A percentile compares a stretch with the other conserved stretches of the same genome.
Conservation (phyloP, 371 early-diverging fungal species). For the Paraphysoderma sedebokerense region DNA sequence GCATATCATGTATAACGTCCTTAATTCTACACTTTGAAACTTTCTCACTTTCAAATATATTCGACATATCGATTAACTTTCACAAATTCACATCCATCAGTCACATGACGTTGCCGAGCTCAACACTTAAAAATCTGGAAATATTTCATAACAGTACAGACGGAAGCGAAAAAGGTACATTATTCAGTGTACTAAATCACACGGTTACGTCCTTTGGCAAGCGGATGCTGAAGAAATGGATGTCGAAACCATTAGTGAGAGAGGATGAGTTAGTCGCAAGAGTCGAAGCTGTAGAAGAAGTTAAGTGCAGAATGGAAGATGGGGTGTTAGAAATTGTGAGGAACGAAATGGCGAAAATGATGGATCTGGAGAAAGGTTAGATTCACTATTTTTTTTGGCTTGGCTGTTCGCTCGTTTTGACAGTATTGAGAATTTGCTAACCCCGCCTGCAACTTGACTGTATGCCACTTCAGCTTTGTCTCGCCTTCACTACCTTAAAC, state of each 20-base stretch:
- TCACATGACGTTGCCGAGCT: slow-evolving; percentile 15
- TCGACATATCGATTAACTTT: not conserved
- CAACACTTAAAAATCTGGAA: slow-evolving; percentile 46
- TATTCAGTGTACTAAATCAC: not conserved
- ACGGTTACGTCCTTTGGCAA: not conserved
- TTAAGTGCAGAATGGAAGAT: too few species aligned
- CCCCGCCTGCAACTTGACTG: too few species aligned
- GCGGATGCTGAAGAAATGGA: slow-evolving; percentile 7
- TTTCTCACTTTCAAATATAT: slow-evolving; percentile 19
- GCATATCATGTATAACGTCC: not conserved
- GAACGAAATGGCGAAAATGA: too few species aligned
- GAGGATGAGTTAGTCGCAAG: too few species aligned
- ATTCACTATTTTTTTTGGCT: too few species aligned
- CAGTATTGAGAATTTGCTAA: too few species aligned
- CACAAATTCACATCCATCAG: slow-evolving; percentile 8
- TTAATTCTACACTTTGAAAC: slow-evolving; percentile 8
- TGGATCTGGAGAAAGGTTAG: too few species aligned
- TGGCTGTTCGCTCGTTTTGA: too few species aligned
- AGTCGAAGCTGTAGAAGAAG: too few species aligned
- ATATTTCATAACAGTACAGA: slow-evolving; percentile 44
- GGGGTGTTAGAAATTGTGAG: too few species aligned
- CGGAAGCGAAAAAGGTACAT: slow-evolving; percentile 27
- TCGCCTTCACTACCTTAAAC: too few species aligned
- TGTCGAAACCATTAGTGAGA: slow-evolving; percentile 8
- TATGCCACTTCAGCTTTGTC: too few species aligned